Percentiles rank a stretch among this genome's conserved stretches.
Conservation (phyloP, 1,139 yeast species). For the Saccharomycopsis hybrid region DNA sequence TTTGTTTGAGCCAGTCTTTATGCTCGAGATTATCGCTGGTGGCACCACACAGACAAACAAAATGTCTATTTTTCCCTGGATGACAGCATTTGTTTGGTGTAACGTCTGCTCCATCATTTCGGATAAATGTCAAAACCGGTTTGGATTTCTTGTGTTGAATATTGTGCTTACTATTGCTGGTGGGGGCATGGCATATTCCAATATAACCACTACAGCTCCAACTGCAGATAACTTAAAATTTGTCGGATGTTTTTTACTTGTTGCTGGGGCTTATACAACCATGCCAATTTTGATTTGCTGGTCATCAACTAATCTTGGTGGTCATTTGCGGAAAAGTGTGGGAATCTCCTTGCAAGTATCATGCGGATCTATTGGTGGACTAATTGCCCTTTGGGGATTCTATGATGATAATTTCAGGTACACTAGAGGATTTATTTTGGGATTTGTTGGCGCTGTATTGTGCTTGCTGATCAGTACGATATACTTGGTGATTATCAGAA, state of each 20-base stretch:
- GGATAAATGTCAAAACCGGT: conserved; percentile 42
- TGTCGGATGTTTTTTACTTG: conserved; percentile 59
- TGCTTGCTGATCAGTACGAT: neutral
- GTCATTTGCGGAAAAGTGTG: conserved; percentile 58
- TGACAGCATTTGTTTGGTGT: conserved; percentile 39
- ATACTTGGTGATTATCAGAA: conserved; percentile 5
- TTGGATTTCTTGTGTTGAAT: conserved; percentile 41
- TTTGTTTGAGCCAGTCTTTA: conserved; percentile 62
- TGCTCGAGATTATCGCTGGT: conserved; percentile 51
- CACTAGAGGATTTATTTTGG: conserved; percentile 1
- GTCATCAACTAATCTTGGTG: conserved; percentile 58
- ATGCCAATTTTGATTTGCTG: conserved; percentile 70
- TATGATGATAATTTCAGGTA: conserved; percentile 25
- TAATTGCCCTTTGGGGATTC: conserved; percentile 57
- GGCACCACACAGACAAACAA: conserved; percentile 57
- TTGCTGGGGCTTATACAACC: conserved; percentile 53
- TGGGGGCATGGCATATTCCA: conserved; percentile 39
- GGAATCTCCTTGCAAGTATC: conserved; percentile 69
- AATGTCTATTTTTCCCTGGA: conserved; percentile 70
- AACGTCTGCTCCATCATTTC: conserved; percentile 47
- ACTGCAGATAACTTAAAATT: conserved; percentile 40
- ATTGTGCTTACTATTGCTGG: conserved; percentile 46
- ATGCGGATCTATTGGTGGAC: conserved; percentile 72
- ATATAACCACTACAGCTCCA: conserved; percentile 34
- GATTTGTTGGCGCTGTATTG: neutral